Percentiles rank a stretch among this genome's conserved stretches.
These are phyloP conservation scores for Elsinoe australis DNA, from an alignment of 2,329 filamentous ascomycete species.

Conservation along the genomic window DNA sequence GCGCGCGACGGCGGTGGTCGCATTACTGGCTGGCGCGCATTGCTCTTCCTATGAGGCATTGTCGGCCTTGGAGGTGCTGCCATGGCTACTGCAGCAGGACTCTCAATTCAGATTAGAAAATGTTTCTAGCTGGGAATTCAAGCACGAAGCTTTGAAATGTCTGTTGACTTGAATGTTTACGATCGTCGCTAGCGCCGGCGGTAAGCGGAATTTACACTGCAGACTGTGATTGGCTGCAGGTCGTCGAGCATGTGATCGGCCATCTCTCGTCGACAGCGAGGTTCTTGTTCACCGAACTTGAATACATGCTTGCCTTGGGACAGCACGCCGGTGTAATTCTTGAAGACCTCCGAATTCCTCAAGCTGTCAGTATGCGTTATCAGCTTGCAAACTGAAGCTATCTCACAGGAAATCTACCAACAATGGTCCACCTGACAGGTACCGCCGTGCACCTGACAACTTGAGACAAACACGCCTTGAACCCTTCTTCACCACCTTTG, in stretches of 20 bases:
- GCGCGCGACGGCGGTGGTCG: constrained; percentile 46
- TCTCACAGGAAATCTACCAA: background rate
- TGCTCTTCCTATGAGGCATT: constrained; percentile 43
- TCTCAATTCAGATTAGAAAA: background rate
- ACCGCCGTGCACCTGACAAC: constrained; percentile 10
- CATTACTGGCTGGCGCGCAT: constrained; percentile 47
- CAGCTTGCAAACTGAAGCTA: background rate
- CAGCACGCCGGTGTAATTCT: no score
- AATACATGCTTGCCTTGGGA: no score
- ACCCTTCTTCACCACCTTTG: background rate
- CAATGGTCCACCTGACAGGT: constrained; percentile 12
- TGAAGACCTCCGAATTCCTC: no score
- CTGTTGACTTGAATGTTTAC: constrained; percentile 14
- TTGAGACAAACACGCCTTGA: constrained; percentile 8
- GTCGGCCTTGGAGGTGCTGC: constrained; percentile 48
- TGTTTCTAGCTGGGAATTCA: background rate
- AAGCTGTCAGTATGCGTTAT: no score
- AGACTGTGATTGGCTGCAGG: background rate
- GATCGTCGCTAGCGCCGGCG: constrained; percentile 10
- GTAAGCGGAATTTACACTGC: constrained; percentile 4
- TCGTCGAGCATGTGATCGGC: background rate
- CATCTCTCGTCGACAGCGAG: background rate
- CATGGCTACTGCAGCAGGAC: constrained; percentile 34
- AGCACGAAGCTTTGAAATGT: constrained; percentile 7
- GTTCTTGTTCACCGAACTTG: background rate